These are phyloP conservation scores for Plasmodium sp. DNA, from an alignment of 169 alveolate species.

Conservation along the genomic window DNA sequence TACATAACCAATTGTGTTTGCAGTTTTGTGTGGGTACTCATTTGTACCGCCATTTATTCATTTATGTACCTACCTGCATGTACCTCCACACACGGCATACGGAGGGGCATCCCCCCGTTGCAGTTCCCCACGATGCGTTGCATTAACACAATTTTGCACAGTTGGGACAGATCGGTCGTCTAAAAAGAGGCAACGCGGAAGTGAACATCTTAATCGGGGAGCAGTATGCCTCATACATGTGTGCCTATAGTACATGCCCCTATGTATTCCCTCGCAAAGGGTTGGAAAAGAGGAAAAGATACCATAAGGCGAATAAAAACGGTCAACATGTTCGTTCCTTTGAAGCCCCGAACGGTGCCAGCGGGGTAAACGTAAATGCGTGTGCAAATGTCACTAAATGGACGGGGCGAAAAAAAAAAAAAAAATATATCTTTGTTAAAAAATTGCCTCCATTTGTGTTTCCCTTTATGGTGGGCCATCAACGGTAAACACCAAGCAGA, in stretches of 20 bases:
- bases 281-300: background rate
- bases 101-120: background rate
- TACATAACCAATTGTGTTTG: background rate
- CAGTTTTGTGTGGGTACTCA: background rate
- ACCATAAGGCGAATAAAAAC: background rate
- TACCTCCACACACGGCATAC: background rate
- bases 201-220: background rate
- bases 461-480: too few relatives aligned
- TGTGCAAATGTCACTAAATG: background rate
- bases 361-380: background rate
- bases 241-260: background rate
- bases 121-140: background rate
- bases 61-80: background rate
- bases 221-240: too few relatives aligned
- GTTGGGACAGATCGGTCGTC: background rate
- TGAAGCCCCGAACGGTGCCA: background rate
- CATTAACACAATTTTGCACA: background rate
- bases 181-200: background rate
- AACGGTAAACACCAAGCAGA: too few relatives aligned
- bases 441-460: too few relatives aligned
- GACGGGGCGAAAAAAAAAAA: background rate
- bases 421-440: too few relatives aligned
- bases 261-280: background rate
- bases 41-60: background rate
- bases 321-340: background rate